These are phyloP conservation scores for Chalara sp. DNA, from an alignment of 2,329 filamentous ascomycete genomes.

Conservation along the genomic window DNA sequence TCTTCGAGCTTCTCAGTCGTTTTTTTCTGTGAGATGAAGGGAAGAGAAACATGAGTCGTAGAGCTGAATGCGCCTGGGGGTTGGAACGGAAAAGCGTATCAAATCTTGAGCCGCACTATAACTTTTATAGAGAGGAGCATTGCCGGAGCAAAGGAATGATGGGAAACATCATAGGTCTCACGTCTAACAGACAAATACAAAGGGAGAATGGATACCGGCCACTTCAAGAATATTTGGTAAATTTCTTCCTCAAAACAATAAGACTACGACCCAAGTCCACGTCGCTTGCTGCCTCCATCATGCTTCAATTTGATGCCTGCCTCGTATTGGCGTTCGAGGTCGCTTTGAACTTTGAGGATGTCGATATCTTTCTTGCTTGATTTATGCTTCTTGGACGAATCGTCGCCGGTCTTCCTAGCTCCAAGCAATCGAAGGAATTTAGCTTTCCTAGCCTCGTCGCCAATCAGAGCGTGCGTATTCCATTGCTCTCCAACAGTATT, in stretches of 20 bases:
- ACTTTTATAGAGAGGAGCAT: too few species aligned
- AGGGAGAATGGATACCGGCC: too few species aligned
- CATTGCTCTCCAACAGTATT: conserved; percentile 16
- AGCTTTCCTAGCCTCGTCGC: conserved; percentile 24
- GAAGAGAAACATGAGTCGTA: neutral
- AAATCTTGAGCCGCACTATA: too few species aligned
- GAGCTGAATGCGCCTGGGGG: neutral
- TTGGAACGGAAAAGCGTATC: neutral
- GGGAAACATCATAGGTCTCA: too few species aligned
- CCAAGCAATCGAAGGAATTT: conserved; percentile 30
- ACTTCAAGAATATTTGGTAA: too few species aligned
- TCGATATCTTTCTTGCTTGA: conserved; percentile 7
- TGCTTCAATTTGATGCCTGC: conserved; percentile 31
- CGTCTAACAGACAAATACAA: too few species aligned
- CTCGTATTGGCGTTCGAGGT: conserved; percentile 31
- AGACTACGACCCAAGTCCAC: conserved; percentile 22
- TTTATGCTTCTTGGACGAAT: conserved; percentile 1
- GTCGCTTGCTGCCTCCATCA: conserved; percentile 28
- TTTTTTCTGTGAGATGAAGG: conserved; percentile 20
- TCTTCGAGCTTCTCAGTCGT: conserved; percentile 30
- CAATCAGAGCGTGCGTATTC: conserved; percentile 24
- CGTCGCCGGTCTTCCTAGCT: conserved; percentile 18
- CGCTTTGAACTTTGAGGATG: conserved; percentile 24
- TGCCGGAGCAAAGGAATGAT: too few species aligned
- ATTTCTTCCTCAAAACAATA: too few species aligned